Base-by-base conservation (phyloP, 768 basidiomycete genomes). In the Pleurotus citrinopileatus region DNA sequence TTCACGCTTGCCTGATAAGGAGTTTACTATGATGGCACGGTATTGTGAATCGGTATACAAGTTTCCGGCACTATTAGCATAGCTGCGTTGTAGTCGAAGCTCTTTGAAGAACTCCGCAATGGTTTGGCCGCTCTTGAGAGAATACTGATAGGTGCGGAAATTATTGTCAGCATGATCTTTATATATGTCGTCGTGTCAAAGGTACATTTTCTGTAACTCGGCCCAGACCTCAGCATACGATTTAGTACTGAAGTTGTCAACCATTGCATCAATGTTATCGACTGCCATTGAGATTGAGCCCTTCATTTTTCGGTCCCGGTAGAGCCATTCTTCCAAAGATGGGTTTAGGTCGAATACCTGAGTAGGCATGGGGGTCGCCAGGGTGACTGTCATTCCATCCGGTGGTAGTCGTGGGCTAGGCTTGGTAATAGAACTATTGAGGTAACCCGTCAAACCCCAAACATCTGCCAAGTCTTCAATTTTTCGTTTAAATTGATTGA, bases 1-100 rank as follows among this genome's bases (percentile, higher is more conserved):
- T 6, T 61, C 60, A n/a, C n/a, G n/a, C 22, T 58, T 19, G 10
- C 44, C 42, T 8, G 64, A 62, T 1, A 67, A 54, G 3, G 61
- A 62, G 1, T 51, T 23, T 8, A 67, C 46, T 22, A 65, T 45
- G 26, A 63, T 63, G n/a, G 50, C 27, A 2, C 59, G 36, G 34
- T 65, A 67, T 2, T 53, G 51, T 2, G 13, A n/a, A 34, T 67
- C 60, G 10, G 2, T 13, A 29, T 17, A 65, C 56, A 0, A 36
- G 32, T 1, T 60, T 45, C 0, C 66, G 59, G n/a, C 55, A 53
- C 6, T 60, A 43, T 10, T 56, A 62, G 20, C 59, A 61, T 0
- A 15, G 23, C 1, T 37, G 50, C 57, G 2, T 22, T 45, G 20
- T 12, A 23, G 6, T 17, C 3, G 2, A 17, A 45, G 23, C 25